A percentile compares a stretch with the other conserved stretches of the same genome.
These are phyloP conservation scores for Triticum turgidum DNA, from an alignment of 176 grass and related monocot genomes.

Conservation along the genomic window DNA sequence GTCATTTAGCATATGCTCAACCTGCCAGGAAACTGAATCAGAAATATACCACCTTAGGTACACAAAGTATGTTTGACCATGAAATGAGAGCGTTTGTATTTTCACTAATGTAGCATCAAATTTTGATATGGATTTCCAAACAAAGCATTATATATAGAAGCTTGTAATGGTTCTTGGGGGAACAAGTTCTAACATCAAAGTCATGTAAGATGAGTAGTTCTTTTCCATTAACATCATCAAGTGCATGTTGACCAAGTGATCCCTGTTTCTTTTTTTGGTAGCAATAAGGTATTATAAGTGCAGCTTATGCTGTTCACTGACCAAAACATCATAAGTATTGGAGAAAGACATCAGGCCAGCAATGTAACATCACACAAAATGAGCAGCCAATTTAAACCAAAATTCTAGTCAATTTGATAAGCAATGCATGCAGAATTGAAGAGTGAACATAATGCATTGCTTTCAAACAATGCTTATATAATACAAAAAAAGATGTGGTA, in stretches of 20 bases:
- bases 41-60: conserved; percentile 14
- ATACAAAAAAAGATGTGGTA: conserved; percentile 27
- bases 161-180: not conserved
- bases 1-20: conserved; percentile 92
- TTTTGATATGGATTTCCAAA: conserved; percentile 14
- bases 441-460: not conserved
- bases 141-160: not conserved
- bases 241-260: conserved; percentile 24
- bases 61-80: not conserved
- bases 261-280: not conserved
- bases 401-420: not conserved
- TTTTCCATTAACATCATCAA: conserved; percentile 12
- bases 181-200: conserved; percentile 11
- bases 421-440: not conserved
- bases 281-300: not conserved
- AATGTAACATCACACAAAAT: conserved; percentile 21
- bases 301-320: conserved; percentile 6
- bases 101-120: not conserved
- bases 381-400: not conserved
- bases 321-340: not conserved
- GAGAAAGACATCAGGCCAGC: not conserved
- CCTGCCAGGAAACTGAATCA: conserved; percentile 50
- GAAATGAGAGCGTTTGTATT: conserved; percentile 12
- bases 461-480: conserved; percentile 8
- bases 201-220: not conserved